Evolutionary conservation across 2,329 filamentous ascomycete genomes (phyloP), one percentile per base, ranked within the genome.

Genomic region (Diplodia scrobiculata): DNA sequence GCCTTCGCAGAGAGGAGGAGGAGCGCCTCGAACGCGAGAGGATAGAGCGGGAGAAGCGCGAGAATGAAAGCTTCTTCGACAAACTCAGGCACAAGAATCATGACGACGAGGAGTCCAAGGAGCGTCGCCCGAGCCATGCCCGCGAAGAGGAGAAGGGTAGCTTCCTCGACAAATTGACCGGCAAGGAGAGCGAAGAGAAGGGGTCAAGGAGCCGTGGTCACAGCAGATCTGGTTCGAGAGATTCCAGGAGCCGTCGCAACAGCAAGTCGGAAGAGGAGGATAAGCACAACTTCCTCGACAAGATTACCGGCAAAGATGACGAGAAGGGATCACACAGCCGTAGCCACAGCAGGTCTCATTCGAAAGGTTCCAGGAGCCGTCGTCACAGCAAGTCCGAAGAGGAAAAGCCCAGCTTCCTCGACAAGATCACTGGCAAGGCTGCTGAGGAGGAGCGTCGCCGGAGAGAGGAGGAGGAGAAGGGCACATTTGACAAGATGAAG

Each of bases 361-460:
- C 51, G 51, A 53, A 21, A 25, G 51, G 19, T 53, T 34, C 60
- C 6, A 53, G 51, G 27, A n/a, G 53, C 53, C 58, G 52, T 54
- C 19, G 51, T 50, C 47, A 27, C 14, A 60, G 53, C 45, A 60
- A 21, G 54, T 51, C 47, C 11, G 52, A 59, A 19, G 41, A 55
- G 38, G 63, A 66, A 13, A 58, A 66, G 41, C 63, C 63, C 29
- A 66, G 47, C 53, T 66, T 66, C 54, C 58, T 66, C 29, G 65
- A 66, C 34, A 66, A 66, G 48, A 62, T 66, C 47, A 53, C 47
- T 32, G 65, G 65, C 34, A 62, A 63, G 55, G 64, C 64, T 29
- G 65, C 47, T 7, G 48, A 62, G 38, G 65, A 66, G 27, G 65
- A 62, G 29, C 65, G 65, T 38, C 48, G 58, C 17, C 48, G 58